A percentile compares a stretch with the other conserved stretches of the same genome.
Evolutionary conservation across 73 alveolate species (phyloP).

Genomic region (Tetrahymena thermophila): DNA sequence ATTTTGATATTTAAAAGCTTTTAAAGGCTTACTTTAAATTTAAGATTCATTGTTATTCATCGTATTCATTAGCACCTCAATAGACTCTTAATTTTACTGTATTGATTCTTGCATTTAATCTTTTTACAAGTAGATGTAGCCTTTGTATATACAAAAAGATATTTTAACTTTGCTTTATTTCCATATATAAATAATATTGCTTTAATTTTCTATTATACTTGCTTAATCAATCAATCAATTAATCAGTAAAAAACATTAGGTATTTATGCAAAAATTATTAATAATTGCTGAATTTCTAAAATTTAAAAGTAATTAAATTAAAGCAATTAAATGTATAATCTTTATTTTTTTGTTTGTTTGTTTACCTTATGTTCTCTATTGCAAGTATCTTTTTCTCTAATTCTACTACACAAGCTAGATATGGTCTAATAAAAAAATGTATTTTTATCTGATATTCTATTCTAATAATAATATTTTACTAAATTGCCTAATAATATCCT

Average conservation of each 20-base stretch:
- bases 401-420: neutral
- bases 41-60: neutral
- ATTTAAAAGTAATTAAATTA: neutral
- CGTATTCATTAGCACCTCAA: slow-evolving; percentile 34
- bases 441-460: neutral
- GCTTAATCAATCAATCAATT: no score
- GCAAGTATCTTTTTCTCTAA: neutral
- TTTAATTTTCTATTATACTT: no score
- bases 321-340: neutral
- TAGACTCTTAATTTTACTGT: slow-evolving; percentile 43
- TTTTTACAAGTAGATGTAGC: neutral
- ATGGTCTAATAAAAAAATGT: neutral
- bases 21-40: neutral
- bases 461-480: neutral
- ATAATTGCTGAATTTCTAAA: neutral
- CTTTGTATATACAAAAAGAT: neutral
- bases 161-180: no score
- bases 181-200: neutral
- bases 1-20: neutral
- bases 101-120: slow-evolving; percentile 48
- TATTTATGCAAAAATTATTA: no score
- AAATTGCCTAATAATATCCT: neutral
- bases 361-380: neutral
- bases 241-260: neutral
- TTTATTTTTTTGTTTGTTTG: neutral